These are phyloP conservation scores for Podospora appendiculata DNA, from an alignment of 495 filamentous ascomycete species.

Conservation along the genomic window DNA sequence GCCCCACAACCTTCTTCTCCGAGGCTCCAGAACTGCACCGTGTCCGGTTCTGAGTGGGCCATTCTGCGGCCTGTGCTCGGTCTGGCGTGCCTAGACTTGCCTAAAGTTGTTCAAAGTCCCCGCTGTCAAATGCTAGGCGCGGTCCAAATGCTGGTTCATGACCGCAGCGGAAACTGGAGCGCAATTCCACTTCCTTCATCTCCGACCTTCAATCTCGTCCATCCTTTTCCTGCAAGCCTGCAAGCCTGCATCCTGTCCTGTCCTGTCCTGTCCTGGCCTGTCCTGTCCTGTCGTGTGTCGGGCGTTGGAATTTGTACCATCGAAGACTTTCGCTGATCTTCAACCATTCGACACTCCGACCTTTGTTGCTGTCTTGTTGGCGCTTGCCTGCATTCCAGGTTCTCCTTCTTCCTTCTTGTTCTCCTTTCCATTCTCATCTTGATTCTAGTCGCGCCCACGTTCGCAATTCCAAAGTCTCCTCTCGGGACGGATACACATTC, in stretches of 20 bases:
- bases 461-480: background rate
- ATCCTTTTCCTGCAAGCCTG: no score
- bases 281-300: no score
- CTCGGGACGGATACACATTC: background rate
- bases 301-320: no score
- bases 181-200: background rate
- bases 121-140: background rate
- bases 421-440: no score
- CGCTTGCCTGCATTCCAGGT: no score
- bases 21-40: background rate
- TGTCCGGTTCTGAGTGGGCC: constrained; percentile 1
- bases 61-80: background rate
- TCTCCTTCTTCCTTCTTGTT: no score
- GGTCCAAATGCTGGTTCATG: background rate
- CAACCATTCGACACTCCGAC: no score
- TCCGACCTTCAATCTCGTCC: background rate
- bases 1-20: background rate
- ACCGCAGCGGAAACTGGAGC: background rate
- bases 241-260: no score
- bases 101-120: background rate
- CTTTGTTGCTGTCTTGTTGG: no score
- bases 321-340: no score
- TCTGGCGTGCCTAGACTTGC: background rate
- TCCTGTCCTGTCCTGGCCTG: no score
- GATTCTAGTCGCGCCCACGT: background rate